A percentile compares a stretch with the other conserved stretches of the same genome.
These are phyloP conservation scores for Anthracocystis panici-leucophaei DNA, from an alignment of 1,284 basidiomycete species.

Conservation along the genomic window DNA sequence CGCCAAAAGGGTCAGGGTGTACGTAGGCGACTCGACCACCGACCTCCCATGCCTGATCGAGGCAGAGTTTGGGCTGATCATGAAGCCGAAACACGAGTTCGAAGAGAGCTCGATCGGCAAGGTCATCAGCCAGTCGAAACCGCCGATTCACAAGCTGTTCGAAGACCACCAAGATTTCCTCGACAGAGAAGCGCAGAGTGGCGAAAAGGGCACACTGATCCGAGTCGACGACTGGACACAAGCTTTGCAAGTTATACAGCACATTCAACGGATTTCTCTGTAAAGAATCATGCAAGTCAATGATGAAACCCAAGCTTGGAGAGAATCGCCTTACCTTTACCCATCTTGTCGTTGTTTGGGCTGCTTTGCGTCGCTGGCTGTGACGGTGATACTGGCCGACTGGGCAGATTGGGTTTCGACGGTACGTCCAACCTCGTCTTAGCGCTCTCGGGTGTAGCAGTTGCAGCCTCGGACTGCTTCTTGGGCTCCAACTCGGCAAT, in stretches of 20 bases:
- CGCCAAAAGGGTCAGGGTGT: slow-evolving; percentile 29
- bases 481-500: slow-evolving; percentile 50
- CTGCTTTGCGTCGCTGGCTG: slow-evolving; percentile 1
- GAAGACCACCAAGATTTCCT: slow-evolving; percentile 13
- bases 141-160: slow-evolving; percentile 18
- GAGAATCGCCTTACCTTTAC: slow-evolving; percentile 42
- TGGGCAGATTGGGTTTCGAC: slow-evolving; percentile 10
- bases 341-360: slow-evolving; percentile 14
- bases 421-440: slow-evolving; percentile 11
- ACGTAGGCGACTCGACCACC: slow-evolving; percentile 64
- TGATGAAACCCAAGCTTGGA: slow-evolving; percentile 34
- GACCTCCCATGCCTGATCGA: slow-evolving; percentile 60
- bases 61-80: slow-evolving; percentile 59
- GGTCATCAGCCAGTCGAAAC: slow-evolving; percentile 2
- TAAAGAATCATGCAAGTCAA: background rate
- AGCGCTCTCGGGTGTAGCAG: background rate
- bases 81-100: slow-evolving; percentile 34
- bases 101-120: slow-evolving; percentile 13
- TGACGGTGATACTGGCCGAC: slow-evolving; percentile 20
- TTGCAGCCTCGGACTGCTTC: slow-evolving; percentile 4
- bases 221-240: slow-evolving; percentile 39
- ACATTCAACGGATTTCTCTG: slow-evolving; percentile 14
- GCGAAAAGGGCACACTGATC: slow-evolving; percentile 15
- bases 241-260: slow-evolving; percentile 25
- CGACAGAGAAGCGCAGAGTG: background rate